phyloP scores from a whole-genome alignment of 306 rosid genomes.

The Cucurbita ficifolia region DNA sequence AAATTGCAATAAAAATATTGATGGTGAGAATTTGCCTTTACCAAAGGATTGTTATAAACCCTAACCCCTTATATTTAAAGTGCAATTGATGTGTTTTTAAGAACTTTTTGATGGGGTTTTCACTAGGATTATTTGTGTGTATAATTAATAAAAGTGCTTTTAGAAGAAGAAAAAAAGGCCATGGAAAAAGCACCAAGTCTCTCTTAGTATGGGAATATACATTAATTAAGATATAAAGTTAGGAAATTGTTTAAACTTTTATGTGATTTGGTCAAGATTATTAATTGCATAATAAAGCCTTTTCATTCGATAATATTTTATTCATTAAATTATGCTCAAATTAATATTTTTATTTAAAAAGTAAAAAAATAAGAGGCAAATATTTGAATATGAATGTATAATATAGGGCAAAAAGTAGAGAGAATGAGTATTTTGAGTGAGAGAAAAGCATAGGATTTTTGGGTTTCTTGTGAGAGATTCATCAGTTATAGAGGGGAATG shows the following conservation, averaged over 20 bases:
- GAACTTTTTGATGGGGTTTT: too few relatives aligned
- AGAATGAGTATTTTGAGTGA: neutral
- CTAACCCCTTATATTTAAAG: neutral
- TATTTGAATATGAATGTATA: neutral
- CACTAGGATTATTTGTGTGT: neutral
- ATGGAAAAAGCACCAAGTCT: neutral
- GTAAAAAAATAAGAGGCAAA: neutral
- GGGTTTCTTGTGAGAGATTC: too few relatives aligned
- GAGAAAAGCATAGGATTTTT: constrained; percentile 54
- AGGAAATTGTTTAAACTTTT: neutral
- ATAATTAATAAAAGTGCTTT: too few relatives aligned
- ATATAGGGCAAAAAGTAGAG: constrained; percentile 3
- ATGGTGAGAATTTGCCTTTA: too few relatives aligned
- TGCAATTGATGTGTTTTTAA: neutral
- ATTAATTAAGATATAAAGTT: neutral
- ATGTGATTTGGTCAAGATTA: neutral
- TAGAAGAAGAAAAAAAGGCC: too few relatives aligned
- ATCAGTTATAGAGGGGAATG: neutral
- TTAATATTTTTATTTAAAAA: too few relatives aligned
- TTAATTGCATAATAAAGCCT: neutral
- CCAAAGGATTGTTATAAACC: too few relatives aligned
- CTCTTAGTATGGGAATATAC: neutral
- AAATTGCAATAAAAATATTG: too few relatives aligned
- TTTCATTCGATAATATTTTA: neutral
- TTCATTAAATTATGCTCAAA: too few relatives aligned